phyloP scores from a whole-genome alignment of 1,139 yeast species.

The Diutina siamensis region DNA sequence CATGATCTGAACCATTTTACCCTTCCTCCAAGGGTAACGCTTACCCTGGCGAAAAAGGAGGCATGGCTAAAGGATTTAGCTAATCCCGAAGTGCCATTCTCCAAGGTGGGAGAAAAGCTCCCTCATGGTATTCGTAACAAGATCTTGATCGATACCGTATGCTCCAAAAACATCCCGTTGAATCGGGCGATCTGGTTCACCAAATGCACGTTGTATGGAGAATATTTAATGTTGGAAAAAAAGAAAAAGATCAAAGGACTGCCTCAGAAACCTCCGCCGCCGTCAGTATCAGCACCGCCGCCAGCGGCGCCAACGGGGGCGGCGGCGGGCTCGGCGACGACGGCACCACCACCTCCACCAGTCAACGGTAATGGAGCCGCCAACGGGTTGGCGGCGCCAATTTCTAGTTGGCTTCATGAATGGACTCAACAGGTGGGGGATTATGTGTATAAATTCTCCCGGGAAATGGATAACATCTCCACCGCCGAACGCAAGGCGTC shows the following conservation, averaged over 20 bases:
- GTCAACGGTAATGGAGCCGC: slow-evolving; percentile 7
- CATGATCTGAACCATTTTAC: slow-evolving; percentile 44
- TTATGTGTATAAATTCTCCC: slow-evolving; percentile 41
- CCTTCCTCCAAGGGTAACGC: slow-evolving; percentile 79
- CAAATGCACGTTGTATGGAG: slow-evolving; percentile 76
- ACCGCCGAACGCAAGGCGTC: slow-evolving; percentile 22
- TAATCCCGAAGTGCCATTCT: slow-evolving; percentile 50
- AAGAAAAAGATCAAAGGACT: slow-evolving; percentile 17
- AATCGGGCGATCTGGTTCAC: slow-evolving; percentile 83
- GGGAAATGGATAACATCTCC: slow-evolving; percentile 20
- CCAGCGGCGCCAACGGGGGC: slow-evolving; percentile 5
- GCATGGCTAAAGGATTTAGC: slow-evolving; percentile 78
- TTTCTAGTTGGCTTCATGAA: slow-evolving; percentile 56
- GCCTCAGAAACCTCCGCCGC: not conserved
- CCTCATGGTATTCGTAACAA: slow-evolving; percentile 85
- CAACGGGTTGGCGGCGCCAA: slow-evolving; percentile 10
- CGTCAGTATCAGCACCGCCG: not conserved
- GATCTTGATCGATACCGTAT: slow-evolving; percentile 59
- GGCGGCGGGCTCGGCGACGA: slow-evolving; percentile 7
- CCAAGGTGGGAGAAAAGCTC: slow-evolving; percentile 61
- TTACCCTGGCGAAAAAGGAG: slow-evolving; percentile 77
- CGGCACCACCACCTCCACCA: slow-evolving; percentile 11
- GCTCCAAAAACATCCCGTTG: slow-evolving; percentile 55
- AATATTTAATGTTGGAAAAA: slow-evolving; percentile 54
- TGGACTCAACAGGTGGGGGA: slow-evolving; percentile 78